Base-by-base conservation (phyloP, 108 stramenopile species). In the Cyclotella choctawhatcheeana region DNA sequence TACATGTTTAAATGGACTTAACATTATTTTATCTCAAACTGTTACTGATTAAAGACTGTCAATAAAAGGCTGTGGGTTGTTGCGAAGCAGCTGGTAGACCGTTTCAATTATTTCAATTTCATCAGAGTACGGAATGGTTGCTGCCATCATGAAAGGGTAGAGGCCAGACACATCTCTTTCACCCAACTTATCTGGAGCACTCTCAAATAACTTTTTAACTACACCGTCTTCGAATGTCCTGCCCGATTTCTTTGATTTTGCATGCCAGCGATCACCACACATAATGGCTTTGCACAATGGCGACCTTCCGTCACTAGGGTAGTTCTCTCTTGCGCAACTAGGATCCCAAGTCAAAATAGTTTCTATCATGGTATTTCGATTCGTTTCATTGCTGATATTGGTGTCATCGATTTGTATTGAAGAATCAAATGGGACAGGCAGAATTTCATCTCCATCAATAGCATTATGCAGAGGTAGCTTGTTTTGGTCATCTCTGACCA, bases 131-230 rank as follows among this genome's bases (percentile, higher is more conserved):
- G 63, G 27, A 32, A 50, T 63, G 33, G 71, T 78, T 1, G 89
- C 87, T 44, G 89, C 87, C 44, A 86, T 44, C 84, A 88, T 86
- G 62, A 90, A 90, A 13, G 90, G 90, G 67, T 80, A 87, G 20
- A 91, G 63, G 1, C 84, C 58, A 14, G 83, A 69, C 24, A 77
- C 52, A 80, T 91, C 87, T 4, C 35, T 52, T 14, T 65, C 68
- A 17, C 37, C 33, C n/a, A 51, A 34, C 43, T 64, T 43, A 16
- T 69, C 68, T 0, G 76, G 67, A 22, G 51, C 37, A 48, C 56
- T 20, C 32, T 33, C 44, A 59, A 51, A 69, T 32, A 77, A 61
- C 61, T 69, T 12, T 40, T 64, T 56, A 0, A 77, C 29, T 56
- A 77, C 5, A n/a, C n/a, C n/a, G n/a, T n/a, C n/a, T n/a, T n/a